Percentiles rank a stretch among this genome's conserved stretches.
Evolutionary conservation across 2,329 filamentous ascomycete genomes (phyloP).

Genomic region (Phyllosticta citribraziliensis): DNA sequence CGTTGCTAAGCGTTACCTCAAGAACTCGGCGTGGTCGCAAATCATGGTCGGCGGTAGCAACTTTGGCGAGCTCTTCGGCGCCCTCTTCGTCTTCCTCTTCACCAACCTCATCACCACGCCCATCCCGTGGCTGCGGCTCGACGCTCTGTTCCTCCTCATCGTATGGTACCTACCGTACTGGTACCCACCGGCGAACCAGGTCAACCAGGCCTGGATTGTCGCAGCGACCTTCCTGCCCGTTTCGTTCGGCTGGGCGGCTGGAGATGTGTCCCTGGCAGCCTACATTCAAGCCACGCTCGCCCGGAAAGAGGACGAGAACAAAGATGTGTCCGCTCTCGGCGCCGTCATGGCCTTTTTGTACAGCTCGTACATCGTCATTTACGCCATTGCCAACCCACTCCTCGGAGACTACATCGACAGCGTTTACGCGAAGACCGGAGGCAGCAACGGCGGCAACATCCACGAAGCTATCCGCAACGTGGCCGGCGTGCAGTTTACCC

Average conservation of each 20-base stretch:
- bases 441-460: conserved; percentile 26
- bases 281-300: conserved; percentile 43
- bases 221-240: conserved; percentile 39
- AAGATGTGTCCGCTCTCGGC: conserved; percentile 39
- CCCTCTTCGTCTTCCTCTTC: conserved; percentile 40
- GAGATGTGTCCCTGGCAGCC: conserved; percentile 41
- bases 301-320: conserved; percentile 34
- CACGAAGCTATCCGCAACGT: conserved; percentile 34
- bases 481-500: conserved; percentile 39
- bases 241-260: conserved; percentile 43
- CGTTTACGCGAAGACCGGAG: conserved; percentile 21
- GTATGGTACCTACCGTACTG: conserved; percentile 42
- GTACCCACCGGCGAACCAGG: conserved; percentile 31
- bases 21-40: conserved; percentile 40
- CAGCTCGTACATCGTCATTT: conserved; percentile 40
- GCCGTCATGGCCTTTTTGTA: conserved; percentile 45
- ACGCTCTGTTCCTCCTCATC: conserved; percentile 37
- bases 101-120: conserved; percentile 40
- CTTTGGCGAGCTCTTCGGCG: conserved; percentile 41
- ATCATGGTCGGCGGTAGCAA: conserved; percentile 44
- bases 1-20: conserved; percentile 38
- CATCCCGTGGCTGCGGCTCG: conserved; percentile 42
- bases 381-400: conserved; percentile 35
- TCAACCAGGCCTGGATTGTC: conserved; percentile 38
- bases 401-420: conserved; percentile 39